These are phyloP conservation scores for Stropharia rugosoannulata DNA, from an alignment of 768 basidiomycete genomes.

Conservation along the genomic window DNA sequence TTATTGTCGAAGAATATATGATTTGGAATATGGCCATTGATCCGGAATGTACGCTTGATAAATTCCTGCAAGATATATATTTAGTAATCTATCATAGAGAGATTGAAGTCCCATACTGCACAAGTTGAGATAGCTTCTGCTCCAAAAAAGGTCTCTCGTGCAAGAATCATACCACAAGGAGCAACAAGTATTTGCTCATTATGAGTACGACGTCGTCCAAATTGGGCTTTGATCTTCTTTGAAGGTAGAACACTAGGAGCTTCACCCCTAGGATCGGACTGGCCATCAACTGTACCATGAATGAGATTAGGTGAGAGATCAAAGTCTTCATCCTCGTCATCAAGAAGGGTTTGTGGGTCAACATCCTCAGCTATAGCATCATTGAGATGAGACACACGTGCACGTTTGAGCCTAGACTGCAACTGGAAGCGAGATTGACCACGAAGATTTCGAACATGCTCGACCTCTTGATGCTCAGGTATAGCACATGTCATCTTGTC, in stretches of 20 bases:
- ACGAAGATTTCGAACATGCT: slow-evolving; percentile 1
- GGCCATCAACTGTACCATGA: too few species aligned
- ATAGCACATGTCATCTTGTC: background rate
- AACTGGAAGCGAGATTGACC: slow-evolving; percentile 6
- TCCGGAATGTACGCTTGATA: slow-evolving; percentile 4
- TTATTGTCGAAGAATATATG: slow-evolving; percentile 13
- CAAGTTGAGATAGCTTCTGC: slow-evolving; percentile 6
- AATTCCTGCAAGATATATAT: slow-evolving; percentile 8
- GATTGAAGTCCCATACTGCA: too few species aligned
- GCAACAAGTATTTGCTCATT: slow-evolving; percentile 13
- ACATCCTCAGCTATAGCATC: slow-evolving; percentile 3
- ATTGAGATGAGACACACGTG: slow-evolving; percentile 1
- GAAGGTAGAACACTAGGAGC: too few species aligned
- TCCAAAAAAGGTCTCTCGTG: slow-evolving; percentile 6
- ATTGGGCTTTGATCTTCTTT: too few species aligned
- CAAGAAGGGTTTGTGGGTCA: background rate
- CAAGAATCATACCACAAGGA: slow-evolving; percentile 10
- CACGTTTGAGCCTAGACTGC: background rate
- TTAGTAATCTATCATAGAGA: background rate
- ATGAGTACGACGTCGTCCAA: background rate
- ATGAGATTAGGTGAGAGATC: background rate
- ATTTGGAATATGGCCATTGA: background rate
- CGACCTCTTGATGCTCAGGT: slow-evolving; percentile 6
- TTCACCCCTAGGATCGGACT: too few species aligned
- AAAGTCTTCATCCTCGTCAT: slow-evolving; percentile 7